Base-by-base conservation (phyloP, 371 early-diverging fungal species). In the Cladochytrium tenue region DNA sequence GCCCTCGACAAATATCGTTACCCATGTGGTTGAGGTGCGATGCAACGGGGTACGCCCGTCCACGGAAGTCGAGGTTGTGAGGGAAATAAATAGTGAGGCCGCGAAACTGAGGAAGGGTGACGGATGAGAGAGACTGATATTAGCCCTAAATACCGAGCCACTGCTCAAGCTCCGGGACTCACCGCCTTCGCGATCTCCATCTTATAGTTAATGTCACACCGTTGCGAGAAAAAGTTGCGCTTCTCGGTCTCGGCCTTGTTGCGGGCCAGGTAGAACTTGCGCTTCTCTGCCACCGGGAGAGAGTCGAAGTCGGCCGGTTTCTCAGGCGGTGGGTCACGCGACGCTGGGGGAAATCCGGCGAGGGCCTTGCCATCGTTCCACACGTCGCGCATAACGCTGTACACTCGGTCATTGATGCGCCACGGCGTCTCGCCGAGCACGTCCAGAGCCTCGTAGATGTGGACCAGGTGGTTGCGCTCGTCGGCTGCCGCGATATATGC, bases 1-100 rank as follows among this genome's bases (percentile, higher is more conserved):
- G 72, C 26, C 96, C 95, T 74, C 98, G 92, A 66, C 95, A 95
- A 61, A 98, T 74, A 83, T 98, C 98, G 72, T 94, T 93, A 57
- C 97, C 96, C 32, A 98, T 87, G 76, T 98, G 97, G 81, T 95
- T 97, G 58, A 98, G 88, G 60, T 92, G 89, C 2, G 93, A 89
- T 28, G 98, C 95, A 51, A 98, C 95, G 35, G 98, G 97, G 71
- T 98, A 98, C 2, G 97, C 97, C 62, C 98, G 91, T 27, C 98
- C 98, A 64, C 98, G 89, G 88, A 98, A 98, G 80, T 98, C 98
- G 69, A 97, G 73, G 71, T 95, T 95, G 79, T 98, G 98, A 17
- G 98, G 98, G 80, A 97, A 97, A 75, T 90, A 98, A 83, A 98
- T 90, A 0, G 90, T 88, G 53, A 91, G 84, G 63, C 92, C 91